Percentiles rank a stretch among this genome's conserved stretches.
These are phyloP conservation scores for Ceratopteris richardii DNA, from an alignment of 75 land plant genomes.

Conservation along the genomic window DNA sequence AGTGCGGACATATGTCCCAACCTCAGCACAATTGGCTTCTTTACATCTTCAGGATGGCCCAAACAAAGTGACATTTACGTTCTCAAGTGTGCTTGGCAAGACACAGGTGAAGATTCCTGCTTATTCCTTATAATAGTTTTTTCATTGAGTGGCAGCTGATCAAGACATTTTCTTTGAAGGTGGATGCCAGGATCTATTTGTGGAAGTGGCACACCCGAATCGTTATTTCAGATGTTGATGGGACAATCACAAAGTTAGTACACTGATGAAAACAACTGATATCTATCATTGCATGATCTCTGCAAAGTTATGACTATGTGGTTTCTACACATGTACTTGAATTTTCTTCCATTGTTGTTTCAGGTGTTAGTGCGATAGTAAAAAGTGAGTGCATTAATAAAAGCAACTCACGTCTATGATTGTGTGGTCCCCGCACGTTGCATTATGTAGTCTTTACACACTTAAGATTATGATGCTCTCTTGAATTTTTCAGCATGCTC, in stretches of 20 bases:
- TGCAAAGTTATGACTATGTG: too few relatives aligned
- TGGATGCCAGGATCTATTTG: conserved; percentile 94
- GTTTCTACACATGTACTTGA: too few relatives aligned
- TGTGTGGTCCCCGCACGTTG: too few relatives aligned
- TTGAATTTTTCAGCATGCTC: too few relatives aligned
- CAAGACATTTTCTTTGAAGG: conserved; percentile 32
- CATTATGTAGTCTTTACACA: too few relatives aligned
- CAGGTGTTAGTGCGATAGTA: too few relatives aligned
- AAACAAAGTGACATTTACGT: conserved; percentile 78
- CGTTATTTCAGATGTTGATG: conserved; percentile 98
- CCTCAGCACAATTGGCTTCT: conserved; percentile 78
- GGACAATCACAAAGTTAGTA: conserved; percentile 88
- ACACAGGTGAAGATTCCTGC: conserved; percentile 58
- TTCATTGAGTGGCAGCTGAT: neutral
- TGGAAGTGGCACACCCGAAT: conserved; percentile 97
- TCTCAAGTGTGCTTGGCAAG: conserved; percentile 73
- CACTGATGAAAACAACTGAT: neutral
- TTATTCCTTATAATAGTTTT: too few relatives aligned
- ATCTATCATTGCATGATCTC: too few relatives aligned
- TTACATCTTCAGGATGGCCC: conserved; percentile 86
- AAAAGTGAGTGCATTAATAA: too few relatives aligned
- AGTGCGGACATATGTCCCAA: conserved; percentile 66
- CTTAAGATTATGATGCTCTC: too few relatives aligned
- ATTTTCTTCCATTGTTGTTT: too few relatives aligned
- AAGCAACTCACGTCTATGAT: too few relatives aligned